Evolutionary conservation across 176 grass and related monocot species (phyloP).

Genomic region (Elaeis guineensis): DNA sequence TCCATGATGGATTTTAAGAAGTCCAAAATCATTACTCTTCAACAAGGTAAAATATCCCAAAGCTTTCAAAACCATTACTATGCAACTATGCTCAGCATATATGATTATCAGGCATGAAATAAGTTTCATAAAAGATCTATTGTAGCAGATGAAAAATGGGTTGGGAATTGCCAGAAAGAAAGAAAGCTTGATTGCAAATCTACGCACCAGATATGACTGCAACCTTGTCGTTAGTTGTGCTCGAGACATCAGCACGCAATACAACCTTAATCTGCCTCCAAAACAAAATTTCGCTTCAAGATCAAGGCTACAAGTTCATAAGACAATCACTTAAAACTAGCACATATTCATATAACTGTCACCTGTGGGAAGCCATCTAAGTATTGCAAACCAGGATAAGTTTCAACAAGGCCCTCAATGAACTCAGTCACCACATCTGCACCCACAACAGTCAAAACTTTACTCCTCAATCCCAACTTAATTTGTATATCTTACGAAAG

Average conservation of each 20-base stretch:
- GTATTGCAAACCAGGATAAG: slow-evolving; percentile 90
- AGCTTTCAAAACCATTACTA: too few relatives aligned
- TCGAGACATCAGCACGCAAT: slow-evolving; percentile 77
- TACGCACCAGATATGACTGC: slow-evolving; percentile 79
- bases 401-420: slow-evolving; percentile 96
- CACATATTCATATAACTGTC: slow-evolving; percentile 11
- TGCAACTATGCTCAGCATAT: too few relatives aligned
- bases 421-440: slow-evolving; percentile 96
- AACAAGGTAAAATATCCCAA: too few relatives aligned
- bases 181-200: slow-evolving; percentile 3
- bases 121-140: too few relatives aligned
- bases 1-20: too few relatives aligned
- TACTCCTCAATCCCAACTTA: too few relatives aligned
- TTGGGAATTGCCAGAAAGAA: background rate
- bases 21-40: too few relatives aligned
- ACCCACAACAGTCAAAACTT: background rate
- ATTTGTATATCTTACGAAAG: too few relatives aligned
- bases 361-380: slow-evolving; percentile 95
- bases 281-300: slow-evolving; percentile 3
- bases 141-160: too few relatives aligned
- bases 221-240: slow-evolving; percentile 63
- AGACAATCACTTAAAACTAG: slow-evolving; percentile 7
- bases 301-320: slow-evolving; percentile 10
- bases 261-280: slow-evolving; percentile 84
- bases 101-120: too few relatives aligned